phyloP scores from a whole-genome alignment of 257 asterid species.

The Striga asiatica region DNA sequence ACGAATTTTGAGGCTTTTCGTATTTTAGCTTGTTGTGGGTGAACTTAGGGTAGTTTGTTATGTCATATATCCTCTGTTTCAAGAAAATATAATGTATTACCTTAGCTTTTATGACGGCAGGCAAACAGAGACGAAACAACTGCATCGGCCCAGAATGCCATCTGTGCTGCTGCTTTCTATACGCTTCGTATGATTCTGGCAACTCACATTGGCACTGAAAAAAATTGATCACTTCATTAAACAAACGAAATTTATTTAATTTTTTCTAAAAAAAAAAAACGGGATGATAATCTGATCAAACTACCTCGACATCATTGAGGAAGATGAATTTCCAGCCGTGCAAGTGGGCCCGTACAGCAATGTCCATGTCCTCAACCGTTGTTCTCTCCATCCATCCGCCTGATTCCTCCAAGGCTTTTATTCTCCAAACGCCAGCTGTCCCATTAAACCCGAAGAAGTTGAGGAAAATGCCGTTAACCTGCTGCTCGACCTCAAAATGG shows the following conservation, averaged over 20 bases:
- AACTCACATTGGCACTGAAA: conserved; percentile 84
- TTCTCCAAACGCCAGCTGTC: conserved; percentile 98
- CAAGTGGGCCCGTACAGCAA: conserved; percentile 94
- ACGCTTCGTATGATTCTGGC: conserved; percentile 95
- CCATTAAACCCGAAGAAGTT: conserved; percentile 96
- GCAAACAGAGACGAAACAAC: conserved; percentile 86
- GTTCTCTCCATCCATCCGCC: conserved; percentile 99
- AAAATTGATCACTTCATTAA: too few species aligned
- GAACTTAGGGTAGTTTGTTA: too few species aligned
- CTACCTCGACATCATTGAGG: conserved; percentile 87
- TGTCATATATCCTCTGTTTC: too few species aligned
- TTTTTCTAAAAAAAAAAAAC: neutral
- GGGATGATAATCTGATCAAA: neutral
- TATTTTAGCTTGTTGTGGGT: too few species aligned
- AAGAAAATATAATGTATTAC: conserved; percentile 25
- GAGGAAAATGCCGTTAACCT: conserved; percentile 73
- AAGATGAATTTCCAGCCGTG: conserved; percentile 94
- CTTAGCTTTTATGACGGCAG: conserved; percentile 63
- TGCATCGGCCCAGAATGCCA: conserved; percentile 99
- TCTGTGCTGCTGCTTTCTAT: conserved; percentile 86
- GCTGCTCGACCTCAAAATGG: conserved; percentile 97
- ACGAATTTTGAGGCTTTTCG: too few species aligned
- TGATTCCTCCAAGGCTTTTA: conserved; percentile 83
- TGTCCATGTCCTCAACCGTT: conserved; percentile 96
- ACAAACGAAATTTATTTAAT: neutral